Percentiles rank a stretch among this genome's conserved stretches.
phyloP scores from a whole-genome alignment of 495 filamentous ascomycete species.

The Viridothelium virens region DNA sequence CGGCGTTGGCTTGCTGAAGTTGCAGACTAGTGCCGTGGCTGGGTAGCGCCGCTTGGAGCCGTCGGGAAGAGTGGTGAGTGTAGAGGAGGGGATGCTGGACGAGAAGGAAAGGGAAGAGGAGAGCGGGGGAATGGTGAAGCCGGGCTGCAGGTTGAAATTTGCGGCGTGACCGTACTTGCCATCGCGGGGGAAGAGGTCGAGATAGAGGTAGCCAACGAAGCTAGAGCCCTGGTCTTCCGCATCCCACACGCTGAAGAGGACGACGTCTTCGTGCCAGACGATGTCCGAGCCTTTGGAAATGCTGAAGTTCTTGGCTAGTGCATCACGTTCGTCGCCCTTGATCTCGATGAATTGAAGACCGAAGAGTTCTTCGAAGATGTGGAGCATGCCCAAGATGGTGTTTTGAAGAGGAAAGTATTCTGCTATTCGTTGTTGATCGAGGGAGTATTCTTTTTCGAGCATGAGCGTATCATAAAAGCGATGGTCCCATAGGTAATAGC shows the following conservation, averaged over 20 bases:
- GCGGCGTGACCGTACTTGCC: constrained; percentile 56
- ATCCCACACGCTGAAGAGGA: constrained; percentile 65
- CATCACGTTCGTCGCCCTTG: constrained; percentile 48
- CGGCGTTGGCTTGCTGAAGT: constrained; percentile 61
- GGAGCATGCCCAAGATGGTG: constrained; percentile 82
- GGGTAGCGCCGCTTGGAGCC: constrained; percentile 49
- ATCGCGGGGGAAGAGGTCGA: constrained; percentile 58
- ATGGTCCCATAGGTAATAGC: constrained; percentile 88
- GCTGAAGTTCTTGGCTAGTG: constrained; percentile 41
- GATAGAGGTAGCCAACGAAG: constrained; percentile 67
- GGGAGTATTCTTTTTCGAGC: constrained; percentile 80
- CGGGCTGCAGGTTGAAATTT: constrained; percentile 45
- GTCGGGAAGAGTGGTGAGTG: constrained; percentile 9
- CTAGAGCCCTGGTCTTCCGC: constrained; percentile 54
- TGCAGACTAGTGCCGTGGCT: constrained; percentile 63
- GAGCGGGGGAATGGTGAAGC: constrained; percentile 24
- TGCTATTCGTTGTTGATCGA: constrained; percentile 82
- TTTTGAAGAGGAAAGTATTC: constrained; percentile 88
- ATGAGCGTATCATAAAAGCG: constrained; percentile 84
- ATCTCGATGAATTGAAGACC: constrained; percentile 87
- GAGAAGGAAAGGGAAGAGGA: constrained; percentile 20
- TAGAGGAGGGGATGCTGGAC: constrained; percentile 22
- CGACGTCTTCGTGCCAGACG: constrained; percentile 64
- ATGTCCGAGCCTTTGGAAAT: constrained; percentile 54
- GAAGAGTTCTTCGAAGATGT: constrained; percentile 90